phyloP scores from a whole-genome alignment of 805 yeast genomes.

The Monosporozyma yasuniensis region DNA sequence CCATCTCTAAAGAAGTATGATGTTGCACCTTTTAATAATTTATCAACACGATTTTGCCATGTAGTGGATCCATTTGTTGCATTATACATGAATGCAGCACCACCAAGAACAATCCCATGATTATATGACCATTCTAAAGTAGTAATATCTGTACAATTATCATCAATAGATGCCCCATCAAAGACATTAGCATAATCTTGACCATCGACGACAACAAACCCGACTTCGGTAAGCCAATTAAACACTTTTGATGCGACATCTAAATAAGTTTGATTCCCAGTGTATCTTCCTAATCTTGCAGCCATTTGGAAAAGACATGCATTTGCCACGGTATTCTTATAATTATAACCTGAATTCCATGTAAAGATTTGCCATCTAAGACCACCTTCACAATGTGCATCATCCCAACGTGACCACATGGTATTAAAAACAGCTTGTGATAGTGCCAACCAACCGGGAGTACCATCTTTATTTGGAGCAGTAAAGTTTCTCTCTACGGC shows the following conservation, averaged over 20 bases:
- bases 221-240: conserved; percentile 48
- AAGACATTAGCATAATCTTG: conserved; percentile 49
- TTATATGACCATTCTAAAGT: conserved; percentile 58
- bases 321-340: conserved; percentile 57
- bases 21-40: conserved; percentile 38
- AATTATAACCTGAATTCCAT: conserved; percentile 52
- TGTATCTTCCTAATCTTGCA: conserved; percentile 52
- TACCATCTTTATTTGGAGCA: conserved; percentile 34
- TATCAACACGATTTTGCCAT: conserved; percentile 43
- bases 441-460: conserved; percentile 45
- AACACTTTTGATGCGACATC: conserved; percentile 47
- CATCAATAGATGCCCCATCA: conserved; percentile 58
- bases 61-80: conserved; percentile 40
- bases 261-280: conserved; percentile 43
- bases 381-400: conserved; percentile 48
- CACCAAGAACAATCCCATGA: conserved; percentile 58
- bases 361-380: conserved; percentile 62
- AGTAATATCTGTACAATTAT: conserved; percentile 53
- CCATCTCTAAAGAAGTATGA: conserved; percentile 41
- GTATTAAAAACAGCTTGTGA: conserved; percentile 51
- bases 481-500: conserved; percentile 54
- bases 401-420: conserved; percentile 53
- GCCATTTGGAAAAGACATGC: conserved; percentile 56
- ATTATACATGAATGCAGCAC: conserved; percentile 62
- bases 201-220: conserved; percentile 36